Evolutionary conservation across 345 rosid species (phyloP), one percentile per base, ranked within the genome.

Genomic region (Citropsis articulata): DNA sequence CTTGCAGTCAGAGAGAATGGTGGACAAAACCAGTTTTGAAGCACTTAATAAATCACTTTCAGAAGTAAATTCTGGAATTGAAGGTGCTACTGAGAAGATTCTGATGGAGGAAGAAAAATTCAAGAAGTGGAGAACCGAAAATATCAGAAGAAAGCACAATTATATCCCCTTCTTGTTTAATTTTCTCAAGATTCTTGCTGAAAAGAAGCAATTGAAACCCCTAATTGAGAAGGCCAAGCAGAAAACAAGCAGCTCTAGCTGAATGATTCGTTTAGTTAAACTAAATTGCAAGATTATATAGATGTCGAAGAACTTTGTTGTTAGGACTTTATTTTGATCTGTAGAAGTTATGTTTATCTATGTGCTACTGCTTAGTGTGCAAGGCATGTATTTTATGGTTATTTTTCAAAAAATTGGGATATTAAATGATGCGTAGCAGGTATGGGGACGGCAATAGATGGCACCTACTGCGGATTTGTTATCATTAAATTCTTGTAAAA

Each of bases 131-230:
- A 96, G 90, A 80, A 96, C 97, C 0, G 99, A 96, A 83, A 96
- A 96, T 73, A 87, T 93, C 28, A 82, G 99, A 24, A 84, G 99
- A 89, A 96, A 96, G 86, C 98, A 96, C 84, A 96, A 96, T 79
- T 96, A 96, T 84, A 96, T 96, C 66, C 99, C 99, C 19, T 94
- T 96, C 78, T 75, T 96, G 83, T 96, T 96, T 75, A 94, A 94
- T 83, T 96, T 96, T 86, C 95, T 96, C 61, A 96, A 96, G 86
- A 90, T 94, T 85, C 98, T 96, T 13, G 98, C 99, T 0, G 99
- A 94, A 84, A 96, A 96, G 94, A 96, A 94, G 92, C 99, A 96
- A 87, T 83, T 96, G 90, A 96, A 94, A 81, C 98, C 98, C 27
- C 92, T 96, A 40, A 91, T 94, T 27, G 99, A 96, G 90, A 94